Evolutionary conservation across 179 eudicot genomes (phyloP), one percentile per base, ranked within the genome.

Genomic region (Spinacia oleracea): DNA sequence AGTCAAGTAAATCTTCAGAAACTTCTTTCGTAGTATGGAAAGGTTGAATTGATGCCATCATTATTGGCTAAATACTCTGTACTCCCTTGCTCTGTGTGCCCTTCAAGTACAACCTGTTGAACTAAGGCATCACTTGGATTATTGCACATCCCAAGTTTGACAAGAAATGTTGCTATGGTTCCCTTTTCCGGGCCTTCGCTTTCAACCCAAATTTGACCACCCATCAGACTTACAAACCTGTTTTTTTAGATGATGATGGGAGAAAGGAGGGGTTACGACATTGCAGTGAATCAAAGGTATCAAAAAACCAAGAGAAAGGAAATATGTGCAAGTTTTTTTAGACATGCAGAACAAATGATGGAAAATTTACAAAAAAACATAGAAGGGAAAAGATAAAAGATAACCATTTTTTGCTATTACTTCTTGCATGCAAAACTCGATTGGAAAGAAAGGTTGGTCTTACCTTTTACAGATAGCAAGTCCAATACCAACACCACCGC

Each of bases 151-250:
- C 96, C 96, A 27, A 96, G 93, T 75, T 84, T 91, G 50, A 91
- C 93, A 53, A 96, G 71, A 75, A 91, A 91, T 46, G 92, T 87
- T 9, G 90, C 86, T 25, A 88, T 83, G 70, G 89, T 86, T 34
- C 99, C 99, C 83, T 91, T 90, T 25, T 90, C 93, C 5, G 76
- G 51, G 18, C 97, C 98, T 55, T 93, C 98, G 25, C 98, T 96
- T 75, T 96, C 97, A 23, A 96, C 78, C 98, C 98, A 93, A 27
- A 93, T 90, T 56, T 93, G 89, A 67, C 99, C 99, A 84, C 91
- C 98, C 99, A 93, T 91, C 71, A 96, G 93, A 89, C 85, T 87
- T 62, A 96, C 90, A 89, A 91, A 96, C 88, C 99, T 96, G 90
- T 45, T 72, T 45, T n/a, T n/a, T n/a, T n/a, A n/a, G n/a, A n/a